phyloP scores from a whole-genome alignment of 495 filamentous ascomycete species.

The Halenospora varia region DNA sequence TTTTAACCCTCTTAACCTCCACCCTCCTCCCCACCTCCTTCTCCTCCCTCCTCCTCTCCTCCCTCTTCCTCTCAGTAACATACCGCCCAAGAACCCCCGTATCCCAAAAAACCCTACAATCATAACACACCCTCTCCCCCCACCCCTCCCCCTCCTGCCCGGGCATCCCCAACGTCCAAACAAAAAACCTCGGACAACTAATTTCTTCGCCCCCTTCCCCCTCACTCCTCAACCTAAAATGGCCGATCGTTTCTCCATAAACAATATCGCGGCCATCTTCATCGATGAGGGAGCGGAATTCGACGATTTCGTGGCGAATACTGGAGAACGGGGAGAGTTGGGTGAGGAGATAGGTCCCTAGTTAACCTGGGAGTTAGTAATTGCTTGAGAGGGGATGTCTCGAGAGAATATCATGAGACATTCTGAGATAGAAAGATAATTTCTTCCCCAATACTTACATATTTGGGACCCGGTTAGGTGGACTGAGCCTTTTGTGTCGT shows the following conservation, averaged over 20 bases:
- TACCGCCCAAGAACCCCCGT: slow-evolving; percentile 7
- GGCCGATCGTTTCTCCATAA: slow-evolving; percentile 1
- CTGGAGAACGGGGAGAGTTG: background rate
- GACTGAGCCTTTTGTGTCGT: slow-evolving; percentile 10
- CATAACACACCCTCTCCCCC: slow-evolving; percentile 4
- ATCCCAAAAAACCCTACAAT: slow-evolving; percentile 9
- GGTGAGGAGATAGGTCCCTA: too few relatives aligned
- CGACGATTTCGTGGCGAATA: background rate
- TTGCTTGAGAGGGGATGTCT: too few relatives aligned
- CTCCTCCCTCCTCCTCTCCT: background rate
- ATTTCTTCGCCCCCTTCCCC: slow-evolving; percentile 9
- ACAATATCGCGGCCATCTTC: background rate
- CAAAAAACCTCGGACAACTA: slow-evolving; percentile 8
- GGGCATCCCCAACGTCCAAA: slow-evolving; percentile 3
- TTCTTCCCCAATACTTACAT: too few relatives aligned
- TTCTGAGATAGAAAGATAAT: background rate
- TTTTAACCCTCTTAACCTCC: background rate
- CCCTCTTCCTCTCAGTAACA: slow-evolving; percentile 9
- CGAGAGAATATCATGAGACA: too few relatives aligned
- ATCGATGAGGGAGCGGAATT: background rate
- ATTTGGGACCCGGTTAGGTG: background rate
- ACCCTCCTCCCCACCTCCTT: background rate
- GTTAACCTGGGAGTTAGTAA: too few relatives aligned
- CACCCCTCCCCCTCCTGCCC: background rate
- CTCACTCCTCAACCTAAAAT: slow-evolving; percentile 5